Percentiles rank a stretch among this genome's conserved stretches.
Conservation (phyloP, 1,139 yeast genomes). For the Geotrichum carabidarum region DNA sequence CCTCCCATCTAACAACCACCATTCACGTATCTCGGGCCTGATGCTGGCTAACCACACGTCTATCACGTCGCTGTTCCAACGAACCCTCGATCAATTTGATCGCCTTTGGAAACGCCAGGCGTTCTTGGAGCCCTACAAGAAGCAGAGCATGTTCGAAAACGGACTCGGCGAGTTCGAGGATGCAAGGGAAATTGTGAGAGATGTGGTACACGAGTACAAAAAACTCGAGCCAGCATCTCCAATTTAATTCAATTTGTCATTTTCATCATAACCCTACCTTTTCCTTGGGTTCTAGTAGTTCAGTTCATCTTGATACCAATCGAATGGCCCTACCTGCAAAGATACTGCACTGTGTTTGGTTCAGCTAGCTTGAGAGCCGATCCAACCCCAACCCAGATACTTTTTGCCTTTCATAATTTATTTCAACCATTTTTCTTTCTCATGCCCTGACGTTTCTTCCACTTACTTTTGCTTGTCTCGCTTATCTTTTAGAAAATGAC, state of each 20-base stretch:
- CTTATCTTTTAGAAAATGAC: too few species aligned
- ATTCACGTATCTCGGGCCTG: slow-evolving; percentile 49
- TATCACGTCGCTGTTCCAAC: slow-evolving; percentile 57
- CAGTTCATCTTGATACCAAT: too few species aligned
- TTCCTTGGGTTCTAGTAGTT: neutral
- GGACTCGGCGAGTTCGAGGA: slow-evolving; percentile 76
- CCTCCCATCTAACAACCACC: slow-evolving; percentile 26
- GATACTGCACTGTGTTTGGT: too few species aligned
- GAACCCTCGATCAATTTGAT: slow-evolving; percentile 73
- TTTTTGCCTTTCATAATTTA: too few species aligned
- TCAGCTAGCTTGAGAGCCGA: neutral
- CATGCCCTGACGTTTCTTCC: too few species aligned
- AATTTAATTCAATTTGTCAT: neutral
- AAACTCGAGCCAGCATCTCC: slow-evolving; percentile 38
- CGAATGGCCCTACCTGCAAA: too few species aligned
- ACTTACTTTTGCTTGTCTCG: too few species aligned
- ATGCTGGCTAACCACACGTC: slow-evolving; percentile 78
- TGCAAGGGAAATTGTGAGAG: slow-evolving; percentile 65
- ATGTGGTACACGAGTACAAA: slow-evolving; percentile 67
- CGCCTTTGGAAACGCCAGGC: slow-evolving; percentile 75
- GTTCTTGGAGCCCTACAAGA: slow-evolving; percentile 72
- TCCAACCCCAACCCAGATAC: too few species aligned
- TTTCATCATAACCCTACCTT: neutral
- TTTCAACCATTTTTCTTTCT: too few species aligned
- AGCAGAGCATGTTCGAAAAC: slow-evolving; percentile 51